Percentiles rank a stretch among this genome's conserved stretches.
Conservation (phyloP, 176 grass and related monocot species). For the Juncus inflexus region DNA sequence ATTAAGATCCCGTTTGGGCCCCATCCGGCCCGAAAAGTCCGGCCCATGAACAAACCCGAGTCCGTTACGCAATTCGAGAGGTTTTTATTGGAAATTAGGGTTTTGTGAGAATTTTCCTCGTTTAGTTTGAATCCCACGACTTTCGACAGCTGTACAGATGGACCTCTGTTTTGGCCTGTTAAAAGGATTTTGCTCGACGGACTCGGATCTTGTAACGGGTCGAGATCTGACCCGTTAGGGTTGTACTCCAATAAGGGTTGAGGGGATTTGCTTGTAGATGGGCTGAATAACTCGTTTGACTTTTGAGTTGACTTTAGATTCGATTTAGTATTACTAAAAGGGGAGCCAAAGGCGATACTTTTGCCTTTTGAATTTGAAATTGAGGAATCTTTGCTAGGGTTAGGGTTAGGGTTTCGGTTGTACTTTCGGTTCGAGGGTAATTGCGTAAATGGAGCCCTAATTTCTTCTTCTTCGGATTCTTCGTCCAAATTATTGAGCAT, state of each 20-base stretch:
- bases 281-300: slow-evolving; percentile 32
- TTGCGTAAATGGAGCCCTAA: slow-evolving; percentile 23
- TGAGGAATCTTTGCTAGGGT: slow-evolving; percentile 29
- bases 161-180: slow-evolving; percentile 65
- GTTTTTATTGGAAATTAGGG: slow-evolving; percentile 56
- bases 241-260: slow-evolving; percentile 70
- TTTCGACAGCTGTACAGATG: slow-evolving; percentile 62
- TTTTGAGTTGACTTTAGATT: slow-evolving; percentile 46
- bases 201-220: slow-evolving; percentile 17
- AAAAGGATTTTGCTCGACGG: slow-evolving; percentile 59
- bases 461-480: slow-evolving; percentile 26
- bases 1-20: slow-evolving; percentile 87
- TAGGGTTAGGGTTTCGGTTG: slow-evolving; percentile 33
- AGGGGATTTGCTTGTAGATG: slow-evolving; percentile 45
- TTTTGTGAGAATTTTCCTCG: slow-evolving; percentile 41
- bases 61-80: slow-evolving; percentile 71
- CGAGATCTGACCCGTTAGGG: slow-evolving; percentile 48
- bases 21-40: slow-evolving; percentile 91
- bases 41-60: slow-evolving; percentile 89
- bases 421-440: slow-evolving; percentile 28
- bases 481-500: slow-evolving; percentile 52
- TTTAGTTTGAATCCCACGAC: slow-evolving; percentile 79
- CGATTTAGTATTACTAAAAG: slow-evolving; percentile 12
- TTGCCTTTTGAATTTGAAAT: slow-evolving; percentile 17
- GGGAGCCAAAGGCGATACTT: slow-evolving; percentile 35